These are phyloP conservation scores for Diutina ranongensis DNA, from an alignment of 1,139 yeast species.

Conservation along the genomic window DNA sequence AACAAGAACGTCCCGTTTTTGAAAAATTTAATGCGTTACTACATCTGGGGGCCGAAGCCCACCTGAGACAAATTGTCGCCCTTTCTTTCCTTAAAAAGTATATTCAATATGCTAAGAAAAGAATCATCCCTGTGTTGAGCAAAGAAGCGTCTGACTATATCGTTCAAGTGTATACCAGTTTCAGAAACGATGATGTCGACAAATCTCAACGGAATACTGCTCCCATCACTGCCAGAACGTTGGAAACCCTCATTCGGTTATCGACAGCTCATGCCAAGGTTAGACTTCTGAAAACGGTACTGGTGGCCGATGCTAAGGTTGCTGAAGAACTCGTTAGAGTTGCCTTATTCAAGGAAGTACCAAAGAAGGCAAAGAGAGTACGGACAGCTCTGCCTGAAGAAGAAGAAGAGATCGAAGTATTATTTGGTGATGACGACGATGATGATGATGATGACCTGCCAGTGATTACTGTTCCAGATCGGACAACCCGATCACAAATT, in stretches of 20 bases:
- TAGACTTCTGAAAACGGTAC: conserved; percentile 65
- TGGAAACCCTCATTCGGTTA: conserved; percentile 90
- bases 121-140: conserved; percentile 74
- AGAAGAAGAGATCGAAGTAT: conserved; percentile 6
- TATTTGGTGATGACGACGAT: conserved; percentile 11
- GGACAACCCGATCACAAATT: conserved; percentile 6
- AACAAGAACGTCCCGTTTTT: conserved; percentile 43
- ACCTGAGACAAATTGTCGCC: conserved; percentile 41
- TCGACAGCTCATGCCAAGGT: conserved; percentile 97
- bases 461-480: conserved; percentile 8
- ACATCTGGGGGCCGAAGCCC: conserved; percentile 57
- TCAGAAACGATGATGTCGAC: conserved; percentile 65
- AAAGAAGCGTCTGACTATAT: conserved; percentile 72
- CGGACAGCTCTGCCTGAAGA: conserved; percentile 15
- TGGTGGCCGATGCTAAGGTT: conserved; percentile 67
- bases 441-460: conserved; percentile 9
- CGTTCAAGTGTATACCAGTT: conserved; percentile 65
- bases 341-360: conserved; percentile 74
- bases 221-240: conserved; percentile 95
- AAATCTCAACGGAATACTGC: conserved; percentile 72
- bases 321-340: conserved; percentile 81
- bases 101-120: conserved; percentile 85
- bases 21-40: conserved; percentile 76
- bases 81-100: conserved; percentile 86
- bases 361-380: conserved; percentile 24